A percentile compares a stretch with the other conserved stretches of the same genome.
Evolutionary conservation across 2,329 filamentous ascomycete species (phyloP).

Genomic region (Fusarium miscanthi): DNA sequence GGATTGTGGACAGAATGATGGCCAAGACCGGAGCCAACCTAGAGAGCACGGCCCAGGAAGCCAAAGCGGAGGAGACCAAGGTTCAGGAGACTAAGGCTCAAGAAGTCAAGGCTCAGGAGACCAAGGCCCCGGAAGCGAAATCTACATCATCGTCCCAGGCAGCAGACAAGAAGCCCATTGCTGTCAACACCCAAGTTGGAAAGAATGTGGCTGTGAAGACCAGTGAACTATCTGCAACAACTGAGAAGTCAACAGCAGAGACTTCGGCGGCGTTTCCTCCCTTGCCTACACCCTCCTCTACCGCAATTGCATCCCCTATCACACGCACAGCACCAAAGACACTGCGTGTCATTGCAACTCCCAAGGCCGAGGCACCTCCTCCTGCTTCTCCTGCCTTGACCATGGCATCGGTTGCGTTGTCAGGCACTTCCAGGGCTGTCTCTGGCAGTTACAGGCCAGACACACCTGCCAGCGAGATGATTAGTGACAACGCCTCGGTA

Average conservation of each 20-base stretch:
- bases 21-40: conserved; percentile 31
- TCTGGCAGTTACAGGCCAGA: conserved; percentile 66
- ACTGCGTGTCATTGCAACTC: conserved; percentile 74
- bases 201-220: conserved; percentile 50
- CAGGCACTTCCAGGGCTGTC: conserved; percentile 46
- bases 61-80: conserved; percentile 27
- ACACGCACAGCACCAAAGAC: conserved; percentile 69
- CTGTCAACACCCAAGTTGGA: conserved; percentile 62
- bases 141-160: conserved; percentile 12
- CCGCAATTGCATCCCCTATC: conserved; percentile 60
- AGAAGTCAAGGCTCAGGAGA: conserved; percentile 27
- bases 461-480: conserved; percentile 77
- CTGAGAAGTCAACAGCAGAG: conserved; percentile 49
- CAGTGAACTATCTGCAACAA: conserved; percentile 43
- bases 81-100: conserved; percentile 33
- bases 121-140: conserved; percentile 28
- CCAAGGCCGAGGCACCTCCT: conserved; percentile 68
- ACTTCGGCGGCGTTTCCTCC: conserved; percentile 60
- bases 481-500: conserved; percentile 82
- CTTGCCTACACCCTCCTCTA: conserved; percentile 60
- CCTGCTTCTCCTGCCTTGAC: conserved; percentile 48
- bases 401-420: conserved; percentile 47
- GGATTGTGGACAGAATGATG: conserved; percentile 42
- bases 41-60: conserved; percentile 25
- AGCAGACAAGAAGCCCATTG: conserved; percentile 49